A percentile compares a stretch with the other conserved stretches of the same genome.
These are phyloP conservation scores for Tylopilus sp. DNA, from an alignment of 1,284 basidiomycete species.

Conservation along the genomic window DNA sequence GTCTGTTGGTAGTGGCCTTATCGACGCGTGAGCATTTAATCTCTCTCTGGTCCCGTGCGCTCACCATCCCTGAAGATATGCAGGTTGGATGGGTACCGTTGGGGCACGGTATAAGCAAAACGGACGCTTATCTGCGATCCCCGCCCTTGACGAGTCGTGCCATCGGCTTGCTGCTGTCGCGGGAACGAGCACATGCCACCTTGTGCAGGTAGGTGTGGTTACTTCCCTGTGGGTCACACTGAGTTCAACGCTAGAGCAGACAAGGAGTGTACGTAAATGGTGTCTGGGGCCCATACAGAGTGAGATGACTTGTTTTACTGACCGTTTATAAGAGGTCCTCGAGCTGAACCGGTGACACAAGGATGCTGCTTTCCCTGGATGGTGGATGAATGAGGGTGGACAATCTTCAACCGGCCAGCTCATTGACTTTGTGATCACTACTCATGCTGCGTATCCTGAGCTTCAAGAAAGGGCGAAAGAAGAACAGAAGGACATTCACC, in stretches of 20 bases:
- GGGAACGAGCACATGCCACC: slow-evolving; percentile 94
- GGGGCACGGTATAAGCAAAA: slow-evolving; percentile 72
- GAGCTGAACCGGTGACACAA: slow-evolving; percentile 24
- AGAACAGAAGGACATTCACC: slow-evolving; percentile 55
- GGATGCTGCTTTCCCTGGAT: slow-evolving; percentile 86
- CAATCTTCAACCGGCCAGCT: slow-evolving; percentile 98
- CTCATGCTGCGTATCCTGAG: slow-evolving; percentile 79
- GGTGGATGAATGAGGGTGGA: slow-evolving; percentile 99
- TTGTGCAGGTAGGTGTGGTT: slow-evolving; percentile 64
- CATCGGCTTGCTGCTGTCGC: slow-evolving; percentile 90
- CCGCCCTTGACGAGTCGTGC: slow-evolving; percentile 69
- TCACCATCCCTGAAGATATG: slow-evolving; percentile 57
- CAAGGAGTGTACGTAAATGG: slow-evolving; percentile 86
- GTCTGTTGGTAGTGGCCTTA: slow-evolving; percentile 90
- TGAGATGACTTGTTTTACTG: slow-evolving; percentile 21
- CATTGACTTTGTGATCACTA: slow-evolving; percentile 93
- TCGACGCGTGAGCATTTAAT: slow-evolving; percentile 69
- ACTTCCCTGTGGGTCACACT: not conserved
- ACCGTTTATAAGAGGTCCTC: not conserved
- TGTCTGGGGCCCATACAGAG: slow-evolving; percentile 96
- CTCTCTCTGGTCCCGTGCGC: not conserved
- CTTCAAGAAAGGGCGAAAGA: slow-evolving; percentile 58
- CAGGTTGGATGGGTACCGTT: slow-evolving; percentile 98
- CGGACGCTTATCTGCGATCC: slow-evolving; percentile 48
- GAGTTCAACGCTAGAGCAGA: slow-evolving; percentile 51